These are phyloP conservation scores for Scheffersomyces ergatensis DNA, from an alignment of 805 yeast genomes.

Conservation along the genomic window DNA sequence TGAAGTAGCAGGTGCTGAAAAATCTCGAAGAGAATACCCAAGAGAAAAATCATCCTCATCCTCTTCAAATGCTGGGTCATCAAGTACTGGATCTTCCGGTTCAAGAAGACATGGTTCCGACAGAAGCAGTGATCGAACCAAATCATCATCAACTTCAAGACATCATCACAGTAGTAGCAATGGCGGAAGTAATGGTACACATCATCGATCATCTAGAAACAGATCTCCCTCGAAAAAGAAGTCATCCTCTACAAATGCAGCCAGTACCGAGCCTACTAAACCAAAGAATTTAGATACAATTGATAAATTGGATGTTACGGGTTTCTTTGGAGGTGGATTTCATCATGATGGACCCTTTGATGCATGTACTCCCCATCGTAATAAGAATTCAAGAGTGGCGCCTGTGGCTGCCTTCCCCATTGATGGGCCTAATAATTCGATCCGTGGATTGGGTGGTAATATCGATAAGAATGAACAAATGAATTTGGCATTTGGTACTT, in stretches of 20 bases:
- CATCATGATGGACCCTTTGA: constrained; percentile 99
- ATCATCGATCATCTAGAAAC: constrained; percentile 9
- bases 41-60: constrained; percentile 43
- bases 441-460: constrained; percentile 62
- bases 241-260: no score
- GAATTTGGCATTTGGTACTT: constrained; percentile 75
- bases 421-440: constrained; percentile 89
- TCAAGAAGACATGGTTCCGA: constrained; percentile 4
- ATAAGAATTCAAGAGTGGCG: constrained; percentile 69
- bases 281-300: constrained; percentile 86
- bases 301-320: constrained; percentile 94
- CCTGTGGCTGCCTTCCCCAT: constrained; percentile 95
- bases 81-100: constrained; percentile 5
- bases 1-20: constrained; percentile 58
- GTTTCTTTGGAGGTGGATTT: constrained; percentile 88
- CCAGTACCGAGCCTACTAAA: constrained; percentile 46
- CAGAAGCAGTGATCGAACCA: neutral
- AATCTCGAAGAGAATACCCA: constrained; percentile 46
- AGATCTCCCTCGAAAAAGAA: constrained; percentile 35
- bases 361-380: constrained; percentile 96
- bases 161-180: constrained; percentile 11
- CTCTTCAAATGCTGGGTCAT: constrained; percentile 10
- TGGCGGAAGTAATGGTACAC: constrained; percentile 14
- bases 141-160: constrained; percentile 2
- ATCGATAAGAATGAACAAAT: constrained; percentile 50